phyloP scores from a whole-genome alignment of 306 rosid species.

The Corylus americana region DNA sequence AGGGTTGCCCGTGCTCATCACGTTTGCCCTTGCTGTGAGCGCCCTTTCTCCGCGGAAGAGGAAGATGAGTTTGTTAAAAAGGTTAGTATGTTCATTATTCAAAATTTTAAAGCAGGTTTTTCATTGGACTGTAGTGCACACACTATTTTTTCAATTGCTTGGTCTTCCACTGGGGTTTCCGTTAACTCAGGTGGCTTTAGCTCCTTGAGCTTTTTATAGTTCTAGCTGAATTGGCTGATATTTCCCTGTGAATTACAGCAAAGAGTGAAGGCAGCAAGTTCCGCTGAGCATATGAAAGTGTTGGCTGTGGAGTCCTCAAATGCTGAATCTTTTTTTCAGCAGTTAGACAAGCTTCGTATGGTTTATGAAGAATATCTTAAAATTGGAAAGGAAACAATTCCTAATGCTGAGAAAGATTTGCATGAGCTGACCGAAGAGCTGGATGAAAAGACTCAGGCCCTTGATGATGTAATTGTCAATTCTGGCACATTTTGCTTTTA shows the following conservation, averaged over 20 bases:
- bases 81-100: conserved; percentile 49
- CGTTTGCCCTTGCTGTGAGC: conserved; percentile 94
- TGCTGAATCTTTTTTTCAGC: conserved; percentile 78
- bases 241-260: conserved; percentile 58
- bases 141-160: background rate
- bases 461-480: conserved; percentile 71
- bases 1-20: conserved; percentile 91
- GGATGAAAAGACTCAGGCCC: conserved; percentile 69
- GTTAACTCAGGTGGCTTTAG: background rate
- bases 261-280: conserved; percentile 78
- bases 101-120: conserved; percentile 4
- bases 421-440: conserved; percentile 60
- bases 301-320: conserved; percentile 67
- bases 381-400: conserved; percentile 73
- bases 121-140: background rate
- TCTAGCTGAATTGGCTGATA: conserved; percentile 30
- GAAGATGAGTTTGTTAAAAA: conserved; percentile 94
- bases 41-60: conserved; percentile 82
- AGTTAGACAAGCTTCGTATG: conserved; percentile 85
- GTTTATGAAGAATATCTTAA: conserved; percentile 83
- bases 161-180: background rate
- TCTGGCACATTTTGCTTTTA: conserved; percentile 29
- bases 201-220: background rate
- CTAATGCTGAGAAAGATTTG: conserved; percentile 73
- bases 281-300: conserved; percentile 79